Evolutionary conservation across 768 basidiomycete species (phyloP).

Genomic region (Boletus edulis): DNA sequence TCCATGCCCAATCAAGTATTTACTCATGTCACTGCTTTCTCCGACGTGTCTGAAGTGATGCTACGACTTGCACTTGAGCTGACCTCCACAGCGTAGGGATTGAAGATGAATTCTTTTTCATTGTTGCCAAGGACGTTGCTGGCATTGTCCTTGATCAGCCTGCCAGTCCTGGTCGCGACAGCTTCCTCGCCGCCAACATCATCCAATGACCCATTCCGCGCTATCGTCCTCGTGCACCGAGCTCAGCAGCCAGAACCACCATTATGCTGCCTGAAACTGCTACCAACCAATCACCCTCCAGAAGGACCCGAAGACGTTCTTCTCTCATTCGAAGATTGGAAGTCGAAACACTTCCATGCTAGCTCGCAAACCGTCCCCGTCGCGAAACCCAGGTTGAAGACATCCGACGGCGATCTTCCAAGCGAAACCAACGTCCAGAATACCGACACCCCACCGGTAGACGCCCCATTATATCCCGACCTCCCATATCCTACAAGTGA

Average conservation of each 20-base stretch:
- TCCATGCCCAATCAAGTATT: no score
- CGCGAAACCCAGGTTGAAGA: slow-evolving; percentile 2
- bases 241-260: slow-evolving; percentile 48
- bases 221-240: slow-evolving; percentile 48
- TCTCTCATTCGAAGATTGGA: slow-evolving; percentile 89
- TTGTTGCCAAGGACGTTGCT: slow-evolving; percentile 19
- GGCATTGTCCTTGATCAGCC: slow-evolving; percentile 34
- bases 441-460: slow-evolving; percentile 3
- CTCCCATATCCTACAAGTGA: neutral
- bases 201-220: slow-evolving; percentile 59
- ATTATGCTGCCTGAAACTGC: slow-evolving; percentile 66
- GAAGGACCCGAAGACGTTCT: slow-evolving; percentile 58
- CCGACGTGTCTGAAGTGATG: no score
- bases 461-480: slow-evolving; percentile 8
- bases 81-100: neutral
- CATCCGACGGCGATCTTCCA: neutral
- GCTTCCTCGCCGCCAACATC: slow-evolving; percentile 35
- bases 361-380: slow-evolving; percentile 29
- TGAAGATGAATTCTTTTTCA: slow-evolving; percentile 4
- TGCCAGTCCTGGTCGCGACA: slow-evolving; percentile 30
- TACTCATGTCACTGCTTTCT: no score
- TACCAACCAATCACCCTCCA: slow-evolving; percentile 33
- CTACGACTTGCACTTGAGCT: neutral
- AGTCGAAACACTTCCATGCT: slow-evolving; percentile 57
- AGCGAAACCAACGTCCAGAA: neutral